phyloP scores from a whole-genome alignment of 306 rosid species.

The Malus asiatica region DNA sequence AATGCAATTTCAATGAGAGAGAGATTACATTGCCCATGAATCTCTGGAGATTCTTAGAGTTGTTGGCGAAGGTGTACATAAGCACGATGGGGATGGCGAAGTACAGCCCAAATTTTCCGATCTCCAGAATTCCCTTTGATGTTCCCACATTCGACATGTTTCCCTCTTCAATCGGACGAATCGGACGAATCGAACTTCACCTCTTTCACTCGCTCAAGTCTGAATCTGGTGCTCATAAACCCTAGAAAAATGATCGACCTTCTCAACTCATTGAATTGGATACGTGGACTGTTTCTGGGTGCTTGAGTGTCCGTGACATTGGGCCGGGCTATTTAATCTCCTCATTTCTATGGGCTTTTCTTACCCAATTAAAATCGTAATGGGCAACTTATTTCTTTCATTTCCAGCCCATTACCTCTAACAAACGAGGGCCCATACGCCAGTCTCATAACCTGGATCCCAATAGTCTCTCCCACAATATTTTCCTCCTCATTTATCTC shows the following conservation, averaged over 20 bases:
- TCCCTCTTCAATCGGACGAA: slow-evolving; percentile 4
- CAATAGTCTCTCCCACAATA: too few relatives aligned
- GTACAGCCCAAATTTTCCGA: slow-evolving; percentile 81
- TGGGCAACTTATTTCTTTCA: too few relatives aligned
- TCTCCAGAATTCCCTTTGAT: slow-evolving; percentile 71
- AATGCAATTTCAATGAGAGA: neutral
- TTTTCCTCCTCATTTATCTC: too few relatives aligned
- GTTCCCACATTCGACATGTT: slow-evolving; percentile 66
- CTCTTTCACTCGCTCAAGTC: neutral
- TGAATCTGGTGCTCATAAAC: neutral
- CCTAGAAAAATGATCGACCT: slow-evolving; percentile 3
- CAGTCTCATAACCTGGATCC: too few relatives aligned
- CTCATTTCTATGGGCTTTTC: too few relatives aligned
- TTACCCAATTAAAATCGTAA: too few relatives aligned
- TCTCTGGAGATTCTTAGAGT: slow-evolving; percentile 51
- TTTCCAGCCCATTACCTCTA: too few relatives aligned
- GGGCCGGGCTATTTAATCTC: too few relatives aligned
- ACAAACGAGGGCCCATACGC: too few relatives aligned
- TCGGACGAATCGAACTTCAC: neutral
- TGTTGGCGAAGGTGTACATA: slow-evolving; percentile 70
- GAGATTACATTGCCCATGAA: slow-evolving; percentile 70
- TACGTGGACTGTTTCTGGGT: neutral
- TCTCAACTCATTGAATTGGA: neutral
- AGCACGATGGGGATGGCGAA: slow-evolving; percentile 65
- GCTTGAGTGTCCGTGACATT: neutral